A percentile compares a stretch with the other conserved stretches of the same genome.
These are phyloP conservation scores for Citeromyces hawaiiensis DNA, from an alignment of 1,139 yeast species.

Conservation along the genomic window DNA sequence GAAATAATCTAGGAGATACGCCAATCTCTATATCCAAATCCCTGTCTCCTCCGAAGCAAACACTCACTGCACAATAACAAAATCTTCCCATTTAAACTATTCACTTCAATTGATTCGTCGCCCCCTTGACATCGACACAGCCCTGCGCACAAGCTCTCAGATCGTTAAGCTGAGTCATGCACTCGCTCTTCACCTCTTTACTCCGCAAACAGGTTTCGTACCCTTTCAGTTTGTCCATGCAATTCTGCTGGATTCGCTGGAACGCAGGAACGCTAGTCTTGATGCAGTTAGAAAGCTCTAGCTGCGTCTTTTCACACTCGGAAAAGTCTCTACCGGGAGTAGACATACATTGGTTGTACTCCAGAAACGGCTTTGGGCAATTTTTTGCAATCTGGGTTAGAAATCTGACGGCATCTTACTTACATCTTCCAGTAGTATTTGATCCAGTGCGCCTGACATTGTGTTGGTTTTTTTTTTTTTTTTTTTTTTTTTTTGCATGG, in stretches of 20 bases:
- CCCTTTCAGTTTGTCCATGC: slow-evolving; percentile 38
- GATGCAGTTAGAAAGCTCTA: slow-evolving; percentile 40
- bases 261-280: slow-evolving; percentile 48
- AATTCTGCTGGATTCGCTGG: slow-evolving; percentile 44
- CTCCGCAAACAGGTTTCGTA: slow-evolving; percentile 39
- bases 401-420: slow-evolving; percentile 7
- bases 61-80: too few relatives aligned
- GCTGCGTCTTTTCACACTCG: slow-evolving; percentile 37
- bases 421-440: slow-evolving; percentile 38
- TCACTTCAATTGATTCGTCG: neutral
- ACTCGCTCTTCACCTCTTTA: slow-evolving; percentile 10
- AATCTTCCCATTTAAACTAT: too few relatives aligned
- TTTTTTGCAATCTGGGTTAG: slow-evolving; percentile 34
- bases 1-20: too few relatives aligned
- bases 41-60: too few relatives aligned
- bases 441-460: slow-evolving; percentile 36
- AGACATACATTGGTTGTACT: slow-evolving; percentile 50
- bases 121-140: neutral
- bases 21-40: too few relatives aligned
- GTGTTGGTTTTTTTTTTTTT: neutral
- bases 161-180: slow-evolving; percentile 9
- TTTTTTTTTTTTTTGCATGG: neutral
- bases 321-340: slow-evolving; percentile 24
- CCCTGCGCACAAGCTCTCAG: slow-evolving; percentile 12
- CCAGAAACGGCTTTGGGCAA: slow-evolving; percentile 54